Evolutionary conservation across 345 rosid species (phyloP), one percentile per base, ranked within the genome.

Genomic region (Hibiscus trionum): DNA sequence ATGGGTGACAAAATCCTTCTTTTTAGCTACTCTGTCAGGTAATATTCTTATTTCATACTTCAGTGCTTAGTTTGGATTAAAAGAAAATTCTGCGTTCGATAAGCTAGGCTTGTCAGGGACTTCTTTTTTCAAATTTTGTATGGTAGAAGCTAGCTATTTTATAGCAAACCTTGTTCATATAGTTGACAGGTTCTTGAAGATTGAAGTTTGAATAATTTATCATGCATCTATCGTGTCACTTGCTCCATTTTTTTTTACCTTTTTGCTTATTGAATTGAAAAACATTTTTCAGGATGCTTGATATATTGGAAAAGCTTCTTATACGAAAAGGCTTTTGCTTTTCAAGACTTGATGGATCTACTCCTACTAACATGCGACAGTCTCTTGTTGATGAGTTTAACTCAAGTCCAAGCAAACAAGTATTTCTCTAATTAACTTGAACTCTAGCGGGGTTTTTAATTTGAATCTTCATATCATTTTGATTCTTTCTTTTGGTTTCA

Each of bases 11-110:
- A 95, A 77, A 83, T 90, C 83, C 97, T 95, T 80, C 88, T 95
- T 12, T 95, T 95, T 77, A 95, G 99, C 84, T 92, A 84, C 81
- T 90, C 99, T 49, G 97, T 92, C 77, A 92, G 98, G 98, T 93
- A 62, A 77, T 71, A 61, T 37, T 60, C 11, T 9, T 62, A 4
- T 52, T 64, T 27, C 21, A 21, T 29, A 33, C 61, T 73, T 19
- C 7, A 5, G 4, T 26, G 37, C 37, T 57, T 24, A 3, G 19
- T 44, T 31, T 53, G 35, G 65, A 11, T 52, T 39, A 39, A 39
- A 39, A 39, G 44, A 39, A 39, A 7, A 39, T 39, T 8, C 1
- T 37, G 42, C 0, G 42, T 31, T 4, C 4, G 35, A 31, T 31
- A 33, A 33, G 37, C 37, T 4, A 33, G 0, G 37, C 37, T 33